Evolutionary conservation across 2,329 filamentous ascomycete species (phyloP).

Genomic region (Echinosphaeria canescens): DNA sequence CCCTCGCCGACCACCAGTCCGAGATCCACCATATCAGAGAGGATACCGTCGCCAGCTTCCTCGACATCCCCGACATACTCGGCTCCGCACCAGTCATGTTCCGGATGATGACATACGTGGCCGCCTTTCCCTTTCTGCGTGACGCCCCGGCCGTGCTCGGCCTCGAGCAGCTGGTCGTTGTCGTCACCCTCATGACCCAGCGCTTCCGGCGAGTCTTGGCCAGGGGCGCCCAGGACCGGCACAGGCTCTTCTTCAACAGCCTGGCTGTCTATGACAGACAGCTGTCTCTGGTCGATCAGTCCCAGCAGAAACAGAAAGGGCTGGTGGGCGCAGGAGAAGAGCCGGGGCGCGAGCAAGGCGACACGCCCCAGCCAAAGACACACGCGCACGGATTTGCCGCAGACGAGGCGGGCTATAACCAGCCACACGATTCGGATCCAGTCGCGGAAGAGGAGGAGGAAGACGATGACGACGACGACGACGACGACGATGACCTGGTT

Average conservation of each 20-base stretch:
- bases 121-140: constrained; percentile 50
- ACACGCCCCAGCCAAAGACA: constrained; percentile 1
- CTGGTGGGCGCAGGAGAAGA: too few relatives aligned
- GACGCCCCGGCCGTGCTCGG: constrained; percentile 50
- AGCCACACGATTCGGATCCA: neutral
- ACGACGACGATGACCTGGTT: constrained; percentile 39
- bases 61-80: constrained; percentile 51
- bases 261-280: constrained; percentile 49
- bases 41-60: constrained; percentile 46
- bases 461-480: constrained; percentile 20
- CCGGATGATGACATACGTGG: constrained; percentile 49
- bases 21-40: constrained; percentile 45
- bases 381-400: constrained; percentile 1
- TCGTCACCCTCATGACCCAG: constrained; percentile 51
- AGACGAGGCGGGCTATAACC: constrained; percentile 1
- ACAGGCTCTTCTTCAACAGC: constrained; percentile 47
- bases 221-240: constrained; percentile 31
- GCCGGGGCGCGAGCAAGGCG: constrained; percentile 3
- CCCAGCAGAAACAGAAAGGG: too few relatives aligned
- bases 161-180: constrained; percentile 48
- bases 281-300: constrained; percentile 13
- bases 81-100: constrained; percentile 46
- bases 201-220: constrained; percentile 42
- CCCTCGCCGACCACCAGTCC: constrained; percentile 42
- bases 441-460: constrained; percentile 1